Conservation (phyloP, 208 protist genomes). For the Leishmania lainsoni region DNA sequence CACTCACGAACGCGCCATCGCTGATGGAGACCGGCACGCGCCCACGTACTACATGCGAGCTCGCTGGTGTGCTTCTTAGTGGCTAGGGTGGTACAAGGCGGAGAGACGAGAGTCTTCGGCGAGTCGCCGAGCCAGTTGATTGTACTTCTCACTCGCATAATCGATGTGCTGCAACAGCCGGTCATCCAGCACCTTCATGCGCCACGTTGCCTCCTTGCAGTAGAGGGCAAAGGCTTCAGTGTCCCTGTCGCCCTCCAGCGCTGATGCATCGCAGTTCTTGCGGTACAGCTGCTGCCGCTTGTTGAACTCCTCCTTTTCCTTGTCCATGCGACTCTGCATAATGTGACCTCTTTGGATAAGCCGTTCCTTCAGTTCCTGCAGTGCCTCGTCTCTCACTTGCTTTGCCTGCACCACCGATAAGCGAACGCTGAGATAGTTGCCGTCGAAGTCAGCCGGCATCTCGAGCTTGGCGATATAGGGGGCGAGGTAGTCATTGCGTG, state of each 20-base stretch:
- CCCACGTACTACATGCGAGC: neutral
- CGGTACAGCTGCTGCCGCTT: constrained; percentile 73
- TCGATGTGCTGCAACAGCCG: constrained; percentile 87
- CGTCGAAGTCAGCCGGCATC: constrained; percentile 63
- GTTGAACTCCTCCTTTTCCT: constrained; percentile 88
- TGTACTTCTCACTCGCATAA: constrained; percentile 86
- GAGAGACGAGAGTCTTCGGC: constrained; percentile 74
- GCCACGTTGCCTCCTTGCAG: constrained; percentile 91
- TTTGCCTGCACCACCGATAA: constrained; percentile 79
- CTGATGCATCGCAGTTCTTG: constrained; percentile 65
- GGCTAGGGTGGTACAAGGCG: constrained; percentile 47
- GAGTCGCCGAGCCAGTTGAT: constrained; percentile 72
- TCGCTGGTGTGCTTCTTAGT: neutral
- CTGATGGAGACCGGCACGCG: neutral
- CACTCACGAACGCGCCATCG: neutral
- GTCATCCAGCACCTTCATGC: constrained; percentile 91
- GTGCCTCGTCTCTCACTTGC: constrained; percentile 81
- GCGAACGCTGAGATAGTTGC: constrained; percentile 72
- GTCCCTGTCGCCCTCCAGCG: constrained; percentile 70
- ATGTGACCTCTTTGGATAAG: constrained; percentile 92
- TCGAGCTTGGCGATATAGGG: constrained; percentile 90
- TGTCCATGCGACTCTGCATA: constrained; percentile 90
- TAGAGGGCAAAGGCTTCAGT: constrained; percentile 85
- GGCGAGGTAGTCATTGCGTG: constrained; percentile 87
- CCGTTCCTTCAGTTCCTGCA: constrained; percentile 88